These are phyloP conservation scores for Lipomyces anomalus DNA, from an alignment of 805 yeast genomes.

Conservation along the genomic window DNA sequence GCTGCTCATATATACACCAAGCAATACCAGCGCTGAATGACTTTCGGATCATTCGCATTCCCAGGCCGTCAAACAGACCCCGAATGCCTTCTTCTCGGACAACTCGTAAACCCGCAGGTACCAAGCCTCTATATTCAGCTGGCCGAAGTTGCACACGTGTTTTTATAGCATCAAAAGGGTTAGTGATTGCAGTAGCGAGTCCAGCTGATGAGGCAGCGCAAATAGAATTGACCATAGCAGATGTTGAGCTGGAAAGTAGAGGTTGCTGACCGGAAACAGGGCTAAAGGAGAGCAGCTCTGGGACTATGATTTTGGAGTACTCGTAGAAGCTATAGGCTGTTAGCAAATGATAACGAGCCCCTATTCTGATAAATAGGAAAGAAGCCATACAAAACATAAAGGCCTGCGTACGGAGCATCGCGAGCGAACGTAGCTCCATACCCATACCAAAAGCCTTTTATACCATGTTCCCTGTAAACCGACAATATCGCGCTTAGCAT, in stretches of 20 bases:
- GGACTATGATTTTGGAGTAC: constrained; percentile 54
- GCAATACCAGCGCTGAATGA: constrained; percentile 91
- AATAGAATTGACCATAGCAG: constrained; percentile 59
- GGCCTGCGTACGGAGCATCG: constrained; percentile 95
- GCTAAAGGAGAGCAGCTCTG: constrained; percentile 33
- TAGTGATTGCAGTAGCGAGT: constrained; percentile 76
- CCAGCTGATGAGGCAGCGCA: constrained; percentile 80
- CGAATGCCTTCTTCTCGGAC: constrained; percentile 41
- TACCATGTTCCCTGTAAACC: constrained; percentile 49
- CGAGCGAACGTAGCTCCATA: constrained; percentile 79
- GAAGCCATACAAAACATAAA: constrained; percentile 54
- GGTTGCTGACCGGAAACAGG: constrained; percentile 1
- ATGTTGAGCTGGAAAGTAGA: constrained; percentile 28
- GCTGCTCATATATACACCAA: constrained; percentile 94
- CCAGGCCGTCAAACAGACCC: constrained; percentile 75
- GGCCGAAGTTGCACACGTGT: constrained; percentile 82
- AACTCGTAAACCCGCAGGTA: constrained; percentile 34
- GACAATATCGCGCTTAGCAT: constrained; percentile 53
- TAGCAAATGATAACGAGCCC: background rate
- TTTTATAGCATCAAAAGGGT: constrained; percentile 92
- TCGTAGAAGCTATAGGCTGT: constrained; percentile 55
- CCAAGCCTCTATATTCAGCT: constrained; percentile 37
- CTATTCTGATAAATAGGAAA: background rate
- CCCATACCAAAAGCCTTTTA: constrained; percentile 76
- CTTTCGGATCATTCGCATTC: constrained; percentile 74